Evolutionary conservation across 2,329 filamentous ascomycete genomes (phyloP).

Genomic region (Nigrospora sphaerica): DNA sequence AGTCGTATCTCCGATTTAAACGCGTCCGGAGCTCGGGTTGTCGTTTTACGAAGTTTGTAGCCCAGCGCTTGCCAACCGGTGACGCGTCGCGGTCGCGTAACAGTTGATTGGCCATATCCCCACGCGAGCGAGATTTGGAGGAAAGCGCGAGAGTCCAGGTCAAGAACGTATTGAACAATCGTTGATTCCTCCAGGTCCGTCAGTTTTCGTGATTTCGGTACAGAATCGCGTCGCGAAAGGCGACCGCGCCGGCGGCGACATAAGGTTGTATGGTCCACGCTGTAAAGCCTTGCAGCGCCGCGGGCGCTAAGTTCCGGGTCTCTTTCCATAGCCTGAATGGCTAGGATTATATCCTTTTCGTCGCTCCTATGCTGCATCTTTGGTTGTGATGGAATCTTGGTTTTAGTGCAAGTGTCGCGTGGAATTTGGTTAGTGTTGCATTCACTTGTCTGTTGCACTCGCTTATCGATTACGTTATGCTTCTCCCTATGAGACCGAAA

Average conservation of each 20-base stretch:
- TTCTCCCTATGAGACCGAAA: too few relatives aligned
- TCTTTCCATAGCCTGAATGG: background rate
- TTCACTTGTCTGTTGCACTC: too few relatives aligned
- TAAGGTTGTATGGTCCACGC: background rate
- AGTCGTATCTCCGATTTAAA: slow-evolving; percentile 13
- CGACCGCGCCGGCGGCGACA: background rate
- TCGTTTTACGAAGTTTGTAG: slow-evolving; percentile 18
- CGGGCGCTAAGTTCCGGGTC: background rate
- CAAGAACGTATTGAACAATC: background rate
- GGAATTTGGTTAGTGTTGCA: too few relatives aligned
- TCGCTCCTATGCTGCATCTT: too few relatives aligned
- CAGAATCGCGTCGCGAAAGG: background rate
- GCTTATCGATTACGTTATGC: too few relatives aligned
- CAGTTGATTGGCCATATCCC: slow-evolving; percentile 16
- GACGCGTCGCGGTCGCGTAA: slow-evolving; percentile 9
- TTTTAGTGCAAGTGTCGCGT: too few relatives aligned
- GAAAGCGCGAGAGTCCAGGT: slow-evolving; percentile 15
- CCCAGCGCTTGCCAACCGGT: slow-evolving; percentile 15
- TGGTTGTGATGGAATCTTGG: too few relatives aligned
- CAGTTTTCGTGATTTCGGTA: background rate
- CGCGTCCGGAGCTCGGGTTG: slow-evolving; percentile 14
- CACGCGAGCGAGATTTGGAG: slow-evolving; percentile 11
- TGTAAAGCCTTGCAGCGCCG: background rate
- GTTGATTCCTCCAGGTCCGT: background rate
- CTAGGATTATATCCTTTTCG: background rate